Base-by-base conservation (phyloP, 2,329 filamentous ascomycete species). In the Penicillium sp. region DNA sequence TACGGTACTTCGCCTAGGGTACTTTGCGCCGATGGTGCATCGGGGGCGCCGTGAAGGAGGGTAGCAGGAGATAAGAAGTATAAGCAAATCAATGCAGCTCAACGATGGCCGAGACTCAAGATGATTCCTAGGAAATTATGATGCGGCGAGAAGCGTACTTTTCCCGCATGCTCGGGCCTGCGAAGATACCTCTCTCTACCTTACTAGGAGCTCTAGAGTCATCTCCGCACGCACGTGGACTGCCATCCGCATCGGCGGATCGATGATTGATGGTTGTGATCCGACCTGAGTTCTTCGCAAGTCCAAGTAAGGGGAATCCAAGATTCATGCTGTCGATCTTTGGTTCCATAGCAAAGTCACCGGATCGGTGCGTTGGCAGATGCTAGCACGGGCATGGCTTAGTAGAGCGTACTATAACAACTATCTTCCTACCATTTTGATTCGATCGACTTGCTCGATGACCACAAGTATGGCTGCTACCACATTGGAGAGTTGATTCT, bases 361-460 rank as follows among this genome's bases (percentile, higher is more conserved):
- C 73, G 66, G 73, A 73, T 73, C 73, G 71, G 69, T 75, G 73
- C 64, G 73, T 69, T 75, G 73, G 72, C 73, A 61, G 53, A 50
- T 53, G 47, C 41, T 53, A 46, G 35, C 13, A 9, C 35, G 35
- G 48, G 19, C 41, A 21, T 26, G 17, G 53, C 13, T n/a, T 19
- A 31, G 38, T 38, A 45, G 31, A 54, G 23, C 9, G n/a, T 47
- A 21, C 7, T 47, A 47, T 47, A n/a, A 23, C 45, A 21, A 17
- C 23, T 11, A 47, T 21, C 7, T 26, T 47, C 45, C 17, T 47
- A 17, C 45, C 21, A 15, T 47, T 9, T 26, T 21, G 17, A 23
- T n/a, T 21, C n/a, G n/a, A 47, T 41, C 8, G 8, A 38, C 26
- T 38, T 38, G 31, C 13, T 38, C 31, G 11, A 41, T 15, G 31